Base-by-base conservation (phyloP, 2,329 filamentous ascomycete species). In the Trichophyton rubrum region DNA sequence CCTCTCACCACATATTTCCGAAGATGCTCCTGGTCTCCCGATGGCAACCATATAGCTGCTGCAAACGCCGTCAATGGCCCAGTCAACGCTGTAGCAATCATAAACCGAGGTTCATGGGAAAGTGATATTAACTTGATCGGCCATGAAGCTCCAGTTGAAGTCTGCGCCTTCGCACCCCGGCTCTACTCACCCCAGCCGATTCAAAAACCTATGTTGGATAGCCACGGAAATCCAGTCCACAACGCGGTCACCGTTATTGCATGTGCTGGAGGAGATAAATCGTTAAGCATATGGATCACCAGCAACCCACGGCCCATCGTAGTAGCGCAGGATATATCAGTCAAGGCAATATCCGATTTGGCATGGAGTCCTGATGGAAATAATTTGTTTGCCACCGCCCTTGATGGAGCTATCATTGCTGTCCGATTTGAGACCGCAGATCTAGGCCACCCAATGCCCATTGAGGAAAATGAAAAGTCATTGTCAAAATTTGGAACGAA, bases 31-130 rank as follows among this genome's bases (percentile, higher is more conserved):
- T 99, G 93, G 93, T 96, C 90, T 1, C 95, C 93, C 0, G 93
- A 99, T 72, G 93, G 93, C 6, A 91, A 92, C 68, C 92, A 97
- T 68, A 97, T 99, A 63, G 93, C 93, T 2, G 93, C 93, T 3
- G 90, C 93, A 5, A 99, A 99, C 72, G 91, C 93, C 0, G 91
- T 96, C 20, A 99, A 99, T 70, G 93, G 93, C 0, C 95, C 93
- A 1, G 93, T 99, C 24, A 96, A 90, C 75, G 96, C 92, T 0
- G 92, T 97, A 35, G 92, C 93, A 3, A 97, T 99, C 62, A 90
- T 99, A 60, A 90, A 93, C 70, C 87, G 93, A 66, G 87, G 89
- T 17, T 83, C 84, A 41, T 99, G 95, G 93, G 90, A 96, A 68
- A 90, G 90, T 64, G 90, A 99, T 69, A 97, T 97, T 75, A 96